Evolutionary conservation across 2,329 filamentous ascomycete genomes (phyloP), one percentile per base, ranked within the genome.

Genomic region (Neurospora crassa): DNA sequence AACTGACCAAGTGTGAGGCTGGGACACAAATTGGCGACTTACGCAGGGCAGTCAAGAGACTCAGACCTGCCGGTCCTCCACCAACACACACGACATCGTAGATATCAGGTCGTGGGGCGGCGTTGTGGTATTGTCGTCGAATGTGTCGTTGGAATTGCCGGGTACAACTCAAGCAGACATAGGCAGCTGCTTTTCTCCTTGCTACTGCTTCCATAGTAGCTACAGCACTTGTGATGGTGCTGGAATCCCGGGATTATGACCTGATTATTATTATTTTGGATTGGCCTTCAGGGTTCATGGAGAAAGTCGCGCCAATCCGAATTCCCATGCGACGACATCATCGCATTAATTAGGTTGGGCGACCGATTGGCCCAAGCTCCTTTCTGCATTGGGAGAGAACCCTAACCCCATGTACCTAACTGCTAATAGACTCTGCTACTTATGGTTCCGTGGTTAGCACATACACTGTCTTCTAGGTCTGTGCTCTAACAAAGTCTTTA

Each of bases 41-140:
- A 94, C 92, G 90, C 63, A 96, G 85, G 75, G 92, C 91, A 72
- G 92, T 88, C 71, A 94, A 83, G 41, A 96, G 87, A 77, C 93
- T 96, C 71, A 99, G 85, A 70, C 95, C 95, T 67, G 94, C 94
- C 34, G 94, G 94, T 5, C 94, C 94, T 73, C 94, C 94, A 73
- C 94, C 94, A 70, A 97, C 91, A 77, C 93, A 96, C 74, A 97
- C 93, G 41, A 97, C 91, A 87, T 97, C 94, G 83, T 96, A 97
- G 77, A 97, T 90, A 75, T 96, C 92, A 12, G 89, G 88, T 69
- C 79, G 76, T 67, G 79, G 72, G 16, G 78, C 75, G 12, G 81
- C 76, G 63, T 80, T 84, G 34, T 84, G 79, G 72, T 84, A 87
- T 47, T 80, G 75, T 72, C 84, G 79, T 72, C 79, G 79, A 37